Base-by-base conservation (phyloP, 2,329 filamentous ascomycete genomes). In the Cordyceps tenuipes region DNA sequence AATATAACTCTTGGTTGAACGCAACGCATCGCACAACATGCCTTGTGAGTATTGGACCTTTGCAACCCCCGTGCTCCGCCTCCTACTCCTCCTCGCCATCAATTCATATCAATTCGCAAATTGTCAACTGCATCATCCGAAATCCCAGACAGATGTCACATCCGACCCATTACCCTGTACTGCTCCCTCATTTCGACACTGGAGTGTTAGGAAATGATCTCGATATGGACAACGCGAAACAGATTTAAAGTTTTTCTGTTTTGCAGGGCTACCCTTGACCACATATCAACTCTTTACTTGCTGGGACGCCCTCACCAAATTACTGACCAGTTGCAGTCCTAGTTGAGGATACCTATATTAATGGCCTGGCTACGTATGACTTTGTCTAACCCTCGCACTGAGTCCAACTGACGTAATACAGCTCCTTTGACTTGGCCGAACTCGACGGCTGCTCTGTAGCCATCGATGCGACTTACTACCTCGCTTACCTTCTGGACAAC, bases 391-490 rank as follows among this genome's bases (percentile, higher is more conserved):
- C 6, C 44, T n/a, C 48, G n/a, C 41, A n/a, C 41, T 15, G n/a
- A 54, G n/a, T 41, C 47, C 12, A 54, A 43, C 62, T 67, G 52
- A 60, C 39, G 49, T 17, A 64, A 51, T 58, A 39, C 64, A 84
- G 81, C 69, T 81, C 79, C 53, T 82, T 85, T 66, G 79, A 85
- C 62, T 74, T 95, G 66, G 80, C 86, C 62, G 83, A 89, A 63
- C 80, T 97, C 66, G 84, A 88, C 69, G 87, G 87, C 70, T 84
- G 84, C 62, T 82, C 87, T 58, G 82, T 97, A 67, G 92, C 87
- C 64, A 86, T 97, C 68, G 92, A 97, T 77, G 94, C 93, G 60
- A 88, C 89, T 57, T 89, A 95, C 74, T 97, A 94, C 73, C 83
- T 99, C 64, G 82, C 88, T 71, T 85, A 86, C 62, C 83, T 96